Evolutionary conservation across 164 flowering plant species (phyloP), one percentile per base, ranked within the genome.

Genomic region (Brasenia schreberi): DNA sequence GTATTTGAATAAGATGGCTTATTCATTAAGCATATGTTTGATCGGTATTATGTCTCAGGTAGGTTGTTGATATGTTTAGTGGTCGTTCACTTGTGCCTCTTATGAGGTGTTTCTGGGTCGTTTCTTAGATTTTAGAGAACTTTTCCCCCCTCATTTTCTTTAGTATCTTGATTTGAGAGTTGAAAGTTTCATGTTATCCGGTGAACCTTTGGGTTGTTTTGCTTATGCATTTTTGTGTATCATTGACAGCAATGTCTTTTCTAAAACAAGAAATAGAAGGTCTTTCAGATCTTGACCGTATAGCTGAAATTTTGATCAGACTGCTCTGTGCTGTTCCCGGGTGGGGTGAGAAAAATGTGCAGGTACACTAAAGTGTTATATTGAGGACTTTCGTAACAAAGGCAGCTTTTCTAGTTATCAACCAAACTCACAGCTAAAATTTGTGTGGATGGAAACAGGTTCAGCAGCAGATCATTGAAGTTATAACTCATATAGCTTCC

Each of bases 261-360:
- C 69, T 95, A 62, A 95, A 88, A 67, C 80, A 82, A 69, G 89
- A 88, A 68, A 86, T 95, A 67, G 96, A 89, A 75, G 83, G 80
- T 18, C 66, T 88, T 68, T 78, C 81, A 67, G 79, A 76, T 45
- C 83, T 91, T 70, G 85, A 89, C 62, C 75, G 72, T 67, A 83
- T 87, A 5, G 92, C 83, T 45, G 99, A 94, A 77, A 81, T 91
- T 68, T 82, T 94, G 78, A 75, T 85, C 70, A 91, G 96, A 67
- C 75, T 94, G 64, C 80, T 94, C 0, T 91, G 97, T 79, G 82
- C 76, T 63, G 74, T 94, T 73, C 99, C 99, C 80, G 99, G 99
- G 42, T 94, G 99, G 99, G 82, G 75, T 73, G 99, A 94, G 82
- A 94, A 94, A 83, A 94, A 94, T 80, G 97, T 94, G 70, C 98